These are phyloP conservation scores for Trametes coccinea DNA, from an alignment of 768 basidiomycete genomes.

Conservation along the genomic window DNA sequence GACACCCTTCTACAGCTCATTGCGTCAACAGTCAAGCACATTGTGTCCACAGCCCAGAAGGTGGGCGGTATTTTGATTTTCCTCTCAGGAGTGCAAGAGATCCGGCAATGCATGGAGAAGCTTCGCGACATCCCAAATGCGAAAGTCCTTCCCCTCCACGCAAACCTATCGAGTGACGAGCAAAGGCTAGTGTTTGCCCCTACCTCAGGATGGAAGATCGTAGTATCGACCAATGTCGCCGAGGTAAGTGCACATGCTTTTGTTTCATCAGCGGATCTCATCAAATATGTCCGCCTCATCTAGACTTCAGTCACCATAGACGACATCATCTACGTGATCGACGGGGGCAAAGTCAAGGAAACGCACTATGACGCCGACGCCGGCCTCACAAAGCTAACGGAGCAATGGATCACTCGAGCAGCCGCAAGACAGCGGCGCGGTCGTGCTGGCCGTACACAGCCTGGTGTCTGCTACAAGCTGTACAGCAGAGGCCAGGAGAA, in stretches of 20 bases:
- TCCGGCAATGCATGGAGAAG: constrained; percentile 71
- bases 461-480: constrained; percentile 85
- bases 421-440: constrained; percentile 84
- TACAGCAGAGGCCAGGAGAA: constrained; percentile 75
- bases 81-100: constrained; percentile 88
- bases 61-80: constrained; percentile 82
- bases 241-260: constrained; percentile 51
- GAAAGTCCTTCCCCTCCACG: constrained; percentile 77
- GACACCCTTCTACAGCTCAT: constrained; percentile 50
- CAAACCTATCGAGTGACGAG: constrained; percentile 83
- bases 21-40: constrained; percentile 62
- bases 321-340: constrained; percentile 83
- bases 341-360: constrained; percentile 86
- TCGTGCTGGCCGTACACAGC: constrained; percentile 84
- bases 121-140: constrained; percentile 42
- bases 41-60: constrained; percentile 48
- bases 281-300: constrained; percentile 3
- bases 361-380: constrained; percentile 69
- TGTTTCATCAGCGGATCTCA: not conserved
- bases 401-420: constrained; percentile 77
- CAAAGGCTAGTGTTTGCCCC: constrained; percentile 75
- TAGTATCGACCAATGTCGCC: constrained; percentile 90
- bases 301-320: constrained; percentile 91
- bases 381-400: constrained; percentile 73
- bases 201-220: constrained; percentile 73